A percentile compares a stretch with the other conserved stretches of the same genome.
phyloP scores from a whole-genome alignment of 2,329 filamentous ascomycete species.

The Beauveria sp. region DNA sequence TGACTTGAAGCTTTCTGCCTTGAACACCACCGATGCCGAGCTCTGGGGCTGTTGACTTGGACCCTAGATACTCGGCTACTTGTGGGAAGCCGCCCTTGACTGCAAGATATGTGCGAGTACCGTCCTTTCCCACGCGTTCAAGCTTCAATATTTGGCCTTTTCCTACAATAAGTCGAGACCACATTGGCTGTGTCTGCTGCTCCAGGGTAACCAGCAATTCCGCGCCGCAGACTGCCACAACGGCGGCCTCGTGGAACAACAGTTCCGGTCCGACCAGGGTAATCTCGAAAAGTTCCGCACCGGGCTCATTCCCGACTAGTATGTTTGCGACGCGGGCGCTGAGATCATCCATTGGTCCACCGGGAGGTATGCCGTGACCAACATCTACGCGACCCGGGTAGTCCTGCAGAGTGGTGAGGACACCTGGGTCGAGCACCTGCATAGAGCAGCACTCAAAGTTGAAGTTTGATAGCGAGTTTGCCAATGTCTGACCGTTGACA shows the following conservation, averaged over 20 bases:
- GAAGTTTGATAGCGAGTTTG: constrained; percentile 46
- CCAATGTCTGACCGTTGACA: constrained; percentile 43
- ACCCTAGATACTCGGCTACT: constrained; percentile 48
- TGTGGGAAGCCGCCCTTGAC: constrained; percentile 32
- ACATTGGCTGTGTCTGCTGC: constrained; percentile 41
- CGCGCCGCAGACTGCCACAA: constrained; percentile 51
- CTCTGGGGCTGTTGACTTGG: constrained; percentile 50
- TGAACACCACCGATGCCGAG: constrained; percentile 53
- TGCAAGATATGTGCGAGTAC: constrained; percentile 48
- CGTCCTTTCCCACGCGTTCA: constrained; percentile 45
- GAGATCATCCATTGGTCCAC: constrained; percentile 54
- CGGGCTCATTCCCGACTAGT: constrained; percentile 47
- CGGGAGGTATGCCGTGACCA: constrained; percentile 50
- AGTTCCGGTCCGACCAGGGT: constrained; percentile 53
- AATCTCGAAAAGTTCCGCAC: constrained; percentile 49
- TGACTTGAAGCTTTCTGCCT: constrained; percentile 45
- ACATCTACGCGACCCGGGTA: constrained; percentile 47
- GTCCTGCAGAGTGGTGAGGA: constrained; percentile 53
- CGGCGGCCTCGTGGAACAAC: constrained; percentile 43
- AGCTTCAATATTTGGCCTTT: constrained; percentile 41
- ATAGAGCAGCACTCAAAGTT: constrained; percentile 41
- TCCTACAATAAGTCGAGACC: constrained; percentile 43
- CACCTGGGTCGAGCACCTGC: constrained; percentile 47
- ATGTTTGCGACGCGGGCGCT: constrained; percentile 50
- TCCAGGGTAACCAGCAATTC: constrained; percentile 44